Percentiles rank a stretch among this genome's conserved stretches.
These are phyloP conservation scores for Exophiala sideris DNA, from an alignment of 2,329 filamentous ascomycete species.

Conservation along the genomic window DNA sequence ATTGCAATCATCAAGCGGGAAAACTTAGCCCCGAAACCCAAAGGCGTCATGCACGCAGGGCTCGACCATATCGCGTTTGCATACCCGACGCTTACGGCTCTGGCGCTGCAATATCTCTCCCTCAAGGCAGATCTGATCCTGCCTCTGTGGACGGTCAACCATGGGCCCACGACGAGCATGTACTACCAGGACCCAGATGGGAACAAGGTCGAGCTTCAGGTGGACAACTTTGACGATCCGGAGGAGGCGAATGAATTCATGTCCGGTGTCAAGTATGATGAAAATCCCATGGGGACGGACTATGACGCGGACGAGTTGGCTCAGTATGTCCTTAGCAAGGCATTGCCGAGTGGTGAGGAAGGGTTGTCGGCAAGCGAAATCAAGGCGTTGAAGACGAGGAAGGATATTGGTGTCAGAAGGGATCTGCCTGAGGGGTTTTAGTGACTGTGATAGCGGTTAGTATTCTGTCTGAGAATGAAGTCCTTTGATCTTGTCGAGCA, in stretches of 20 bases:
- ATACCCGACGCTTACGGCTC: constrained; percentile 36
- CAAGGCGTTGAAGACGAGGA: constrained; percentile 6
- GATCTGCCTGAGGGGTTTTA: constrained; percentile 3
- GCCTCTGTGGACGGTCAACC: constrained; percentile 47
- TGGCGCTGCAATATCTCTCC: constrained; percentile 38
- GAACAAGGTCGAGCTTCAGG: constrained; percentile 48
- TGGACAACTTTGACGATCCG: constrained; percentile 39
- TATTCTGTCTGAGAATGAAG: too few species aligned
- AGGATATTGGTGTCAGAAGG: constrained; percentile 8
- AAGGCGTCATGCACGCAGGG: constrained; percentile 29
- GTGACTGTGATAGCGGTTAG: not conserved
- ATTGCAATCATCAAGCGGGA: constrained; percentile 38
- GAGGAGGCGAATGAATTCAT: constrained; percentile 16
- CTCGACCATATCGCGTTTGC: constrained; percentile 46
- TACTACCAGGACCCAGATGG: constrained; percentile 52
- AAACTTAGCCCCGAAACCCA: constrained; percentile 25
- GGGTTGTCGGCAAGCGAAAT: constrained; percentile 3
- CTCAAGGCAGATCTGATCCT: constrained; percentile 8
- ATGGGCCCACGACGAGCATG: constrained; percentile 47
- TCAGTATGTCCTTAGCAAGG: constrained; percentile 2
- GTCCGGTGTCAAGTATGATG: not conserved
- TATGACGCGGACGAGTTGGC: constrained; percentile 13
- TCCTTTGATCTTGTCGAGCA: too few species aligned
- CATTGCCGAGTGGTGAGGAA: not conserved
- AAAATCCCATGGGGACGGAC: constrained; percentile 18